Conservation (phyloP, 2,329 filamentous ascomycete species). For the Ophiocordyceps sinensis region DNA sequence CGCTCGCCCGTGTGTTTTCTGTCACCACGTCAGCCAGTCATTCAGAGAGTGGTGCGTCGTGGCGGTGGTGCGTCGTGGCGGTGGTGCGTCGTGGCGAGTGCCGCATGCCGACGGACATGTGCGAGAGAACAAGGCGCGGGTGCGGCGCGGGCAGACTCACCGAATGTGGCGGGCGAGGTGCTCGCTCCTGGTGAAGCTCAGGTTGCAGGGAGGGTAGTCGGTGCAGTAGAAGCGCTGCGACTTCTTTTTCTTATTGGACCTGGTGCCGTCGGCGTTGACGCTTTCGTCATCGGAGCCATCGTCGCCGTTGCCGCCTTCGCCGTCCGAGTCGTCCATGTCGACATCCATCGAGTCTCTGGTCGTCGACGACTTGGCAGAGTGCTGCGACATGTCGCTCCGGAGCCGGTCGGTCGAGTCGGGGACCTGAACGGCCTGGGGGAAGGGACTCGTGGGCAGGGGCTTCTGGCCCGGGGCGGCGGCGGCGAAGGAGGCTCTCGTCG, state of each 20-base stretch:
- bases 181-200: conserved; percentile 93
- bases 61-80: too few species aligned
- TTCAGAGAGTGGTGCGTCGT: not conserved
- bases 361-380: conserved; percentile 41
- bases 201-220: conserved; percentile 80
- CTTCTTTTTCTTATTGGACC: conserved; percentile 86
- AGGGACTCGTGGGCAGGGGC: conserved; percentile 38
- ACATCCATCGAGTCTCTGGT: conserved; percentile 48
- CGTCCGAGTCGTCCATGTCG: conserved; percentile 64
- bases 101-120: not conserved
- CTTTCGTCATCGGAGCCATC: conserved; percentile 51
- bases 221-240: conserved; percentile 93
- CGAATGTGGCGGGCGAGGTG: conserved; percentile 90
- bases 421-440: conserved; percentile 33
- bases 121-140: too few species aligned
- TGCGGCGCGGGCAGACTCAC: conserved; percentile 25
- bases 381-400: conserved; percentile 38
- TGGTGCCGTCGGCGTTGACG: conserved; percentile 47
- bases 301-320: conserved; percentile 37
- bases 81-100: not conserved
- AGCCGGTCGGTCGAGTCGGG: conserved; percentile 27
- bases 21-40: conserved; percentile 3
- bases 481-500: conserved; percentile 44
- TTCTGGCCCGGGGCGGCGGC: conserved; percentile 30
- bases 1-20: conserved; percentile 97